Evolutionary conservation across 148 eudicot genomes (phyloP).

Genomic region (Oxyria digyna): DNA sequence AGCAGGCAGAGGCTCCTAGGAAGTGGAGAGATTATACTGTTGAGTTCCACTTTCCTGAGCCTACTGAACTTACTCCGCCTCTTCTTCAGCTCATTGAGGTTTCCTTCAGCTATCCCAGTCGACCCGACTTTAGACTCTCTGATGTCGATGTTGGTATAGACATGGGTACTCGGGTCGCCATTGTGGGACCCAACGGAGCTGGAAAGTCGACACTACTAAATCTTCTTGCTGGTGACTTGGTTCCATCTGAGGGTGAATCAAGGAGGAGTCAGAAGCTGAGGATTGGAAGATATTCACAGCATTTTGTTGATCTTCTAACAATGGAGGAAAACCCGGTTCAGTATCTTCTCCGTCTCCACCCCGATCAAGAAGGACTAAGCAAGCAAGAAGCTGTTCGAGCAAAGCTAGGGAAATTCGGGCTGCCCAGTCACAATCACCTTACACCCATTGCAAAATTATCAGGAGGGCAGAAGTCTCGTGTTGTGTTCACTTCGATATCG

Average conservation of each 20-base stretch:
- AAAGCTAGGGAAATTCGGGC: slow-evolving; percentile 70
- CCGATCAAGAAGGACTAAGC: slow-evolving; percentile 66
- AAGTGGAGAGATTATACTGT: slow-evolving; percentile 68
- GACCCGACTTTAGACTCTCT: slow-evolving; percentile 46
- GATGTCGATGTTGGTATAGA: slow-evolving; percentile 64
- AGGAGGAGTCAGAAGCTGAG: slow-evolving; percentile 64
- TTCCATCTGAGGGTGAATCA: slow-evolving; percentile 43
- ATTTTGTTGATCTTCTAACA: slow-evolving; percentile 51
- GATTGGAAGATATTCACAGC: slow-evolving; percentile 62
- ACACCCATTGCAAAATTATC: slow-evolving; percentile 59
- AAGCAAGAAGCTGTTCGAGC: slow-evolving; percentile 74
- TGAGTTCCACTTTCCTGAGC: slow-evolving; percentile 69
- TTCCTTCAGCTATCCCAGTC: slow-evolving; percentile 50
- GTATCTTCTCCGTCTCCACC: slow-evolving; percentile 58
- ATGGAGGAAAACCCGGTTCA: slow-evolving; percentile 64
- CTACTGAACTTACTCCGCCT: slow-evolving; percentile 62
- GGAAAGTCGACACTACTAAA: slow-evolving; percentile 62
- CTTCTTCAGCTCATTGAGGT: slow-evolving; percentile 60
- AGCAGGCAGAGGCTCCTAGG: slow-evolving; percentile 42
- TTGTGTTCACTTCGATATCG: slow-evolving; percentile 64
- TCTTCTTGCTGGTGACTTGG: slow-evolving; percentile 60
- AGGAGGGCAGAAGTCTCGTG: slow-evolving; percentile 59
- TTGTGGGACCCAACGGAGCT: slow-evolving; percentile 66
- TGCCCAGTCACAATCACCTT: slow-evolving; percentile 54
- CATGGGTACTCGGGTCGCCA: slow-evolving; percentile 74